A percentile compares a stretch with the other conserved stretches of the same genome.
phyloP scores from a whole-genome alignment of 2,329 filamentous ascomycete species.

The Pseudocercospora crystallina region DNA sequence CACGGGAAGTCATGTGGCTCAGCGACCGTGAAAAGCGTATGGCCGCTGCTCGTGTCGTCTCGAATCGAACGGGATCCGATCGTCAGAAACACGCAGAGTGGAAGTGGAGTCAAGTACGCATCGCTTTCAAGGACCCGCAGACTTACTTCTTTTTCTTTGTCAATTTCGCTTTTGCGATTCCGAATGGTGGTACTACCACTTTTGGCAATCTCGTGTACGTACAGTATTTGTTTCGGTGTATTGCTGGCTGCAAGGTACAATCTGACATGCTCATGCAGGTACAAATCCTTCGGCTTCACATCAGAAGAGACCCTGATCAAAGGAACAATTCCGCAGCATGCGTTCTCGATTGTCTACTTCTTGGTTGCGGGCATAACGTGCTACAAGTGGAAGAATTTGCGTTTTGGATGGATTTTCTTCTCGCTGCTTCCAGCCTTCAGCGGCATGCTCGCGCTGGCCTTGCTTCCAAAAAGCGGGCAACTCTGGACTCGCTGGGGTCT shows the following conservation, averaged over 20 bases:
- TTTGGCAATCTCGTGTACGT: conserved; percentile 11
- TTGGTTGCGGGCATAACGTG: conserved; percentile 5
- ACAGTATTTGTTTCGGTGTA: no score
- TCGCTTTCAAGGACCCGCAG: conserved; percentile 13
- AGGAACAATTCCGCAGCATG: conserved; percentile 6
- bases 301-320: conserved; percentile 7
- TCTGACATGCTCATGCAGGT: no score
- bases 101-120: conserved; percentile 18
- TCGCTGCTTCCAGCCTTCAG: conserved; percentile 10
- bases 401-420: conserved; percentile 8
- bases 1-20: conserved; percentile 17
- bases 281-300: conserved; percentile 14
- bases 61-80: conserved; percentile 17
- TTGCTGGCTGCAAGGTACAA: no score
- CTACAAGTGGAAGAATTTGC: conserved; percentile 7
- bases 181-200: conserved; percentile 11
- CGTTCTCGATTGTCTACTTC: conserved; percentile 7
- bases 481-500: conserved; percentile 8
- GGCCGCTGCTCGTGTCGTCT: conserved; percentile 16
- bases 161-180: conserved; percentile 14
- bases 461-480: background rate
- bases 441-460: conserved; percentile 7
- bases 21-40: conserved; percentile 11
- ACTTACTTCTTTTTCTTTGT: conserved; percentile 17
- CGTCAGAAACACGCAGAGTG: conserved; percentile 14